A percentile compares a stretch with the other conserved stretches of the same genome.
Evolutionary conservation across 2,329 filamentous ascomycete genomes (phyloP).

Genomic region (Pyricularia pennisetigena): DNA sequence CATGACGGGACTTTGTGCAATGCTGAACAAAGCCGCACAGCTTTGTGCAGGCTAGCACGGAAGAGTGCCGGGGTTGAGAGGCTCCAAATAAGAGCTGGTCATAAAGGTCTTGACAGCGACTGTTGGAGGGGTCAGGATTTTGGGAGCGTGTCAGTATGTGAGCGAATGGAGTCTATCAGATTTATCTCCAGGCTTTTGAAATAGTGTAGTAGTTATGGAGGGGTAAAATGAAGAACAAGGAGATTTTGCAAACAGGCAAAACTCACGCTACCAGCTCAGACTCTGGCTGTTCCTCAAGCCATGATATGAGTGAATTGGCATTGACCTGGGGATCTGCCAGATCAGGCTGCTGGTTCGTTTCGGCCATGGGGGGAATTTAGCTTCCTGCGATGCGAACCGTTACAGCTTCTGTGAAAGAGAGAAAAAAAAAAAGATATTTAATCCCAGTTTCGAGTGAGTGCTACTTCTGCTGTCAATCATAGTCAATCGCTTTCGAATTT

Average conservation of each 20-base stretch:
- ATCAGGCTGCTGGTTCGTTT: constrained; percentile 8
- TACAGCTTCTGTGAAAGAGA: not conserved
- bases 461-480: not conserved
- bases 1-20: constrained; percentile 38
- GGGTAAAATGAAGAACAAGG: not conserved
- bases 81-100: constrained; percentile 36
- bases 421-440: not conserved
- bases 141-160: not conserved
- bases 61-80: constrained; percentile 42
- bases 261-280: constrained; percentile 2
- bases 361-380: constrained; percentile 5
- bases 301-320: constrained; percentile 15
- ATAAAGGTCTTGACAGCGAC: constrained; percentile 24
- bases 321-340: constrained; percentile 14
- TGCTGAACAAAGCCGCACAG: constrained; percentile 54
- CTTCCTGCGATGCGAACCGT: not conserved
- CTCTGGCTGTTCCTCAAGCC: constrained; percentile 14
- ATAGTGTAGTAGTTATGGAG: not conserved
- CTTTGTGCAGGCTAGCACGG: constrained; percentile 47
- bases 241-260: not conserved
- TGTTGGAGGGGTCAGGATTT: not conserved
- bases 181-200: not conserved
- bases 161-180: not conserved
- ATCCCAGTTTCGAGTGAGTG: not conserved
- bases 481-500: not conserved